These are phyloP conservation scores for Globisporangium acanthophoron DNA, from an alignment of 352 stramenopile genomes.

Conservation along the genomic window DNA sequence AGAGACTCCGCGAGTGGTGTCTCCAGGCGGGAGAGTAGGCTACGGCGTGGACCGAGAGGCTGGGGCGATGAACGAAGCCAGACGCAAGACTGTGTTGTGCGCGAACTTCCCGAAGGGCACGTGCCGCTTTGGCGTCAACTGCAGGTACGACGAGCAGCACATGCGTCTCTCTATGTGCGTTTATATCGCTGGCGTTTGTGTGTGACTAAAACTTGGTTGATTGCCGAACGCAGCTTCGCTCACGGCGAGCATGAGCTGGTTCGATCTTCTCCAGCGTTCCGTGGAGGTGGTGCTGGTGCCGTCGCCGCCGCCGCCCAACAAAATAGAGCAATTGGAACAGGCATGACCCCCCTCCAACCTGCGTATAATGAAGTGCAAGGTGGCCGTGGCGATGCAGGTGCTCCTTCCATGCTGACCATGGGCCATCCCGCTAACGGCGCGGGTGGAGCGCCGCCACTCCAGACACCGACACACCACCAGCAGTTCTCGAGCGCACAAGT, in stretches of 20 bases:
- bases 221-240: slow-evolving; percentile 47
- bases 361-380: slow-evolving; percentile 60
- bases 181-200: neutral
- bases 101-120: slow-evolving; percentile 61
- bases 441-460: neutral
- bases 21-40: slow-evolving; percentile 6
- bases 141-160: slow-evolving; percentile 45
- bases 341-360: slow-evolving; percentile 22
- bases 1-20: too few relatives aligned
- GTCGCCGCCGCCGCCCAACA: slow-evolving; percentile 12
- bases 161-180: neutral
- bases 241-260: slow-evolving; percentile 69
- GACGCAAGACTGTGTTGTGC: slow-evolving; percentile 76
- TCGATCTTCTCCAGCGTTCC: slow-evolving; percentile 11
- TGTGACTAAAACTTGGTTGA: slow-evolving; percentile 8
- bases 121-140: slow-evolving; percentile 83
- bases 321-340: slow-evolving; percentile 57
- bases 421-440: slow-evolving; percentile 1
- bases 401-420: slow-evolving; percentile 41
- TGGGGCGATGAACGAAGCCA: slow-evolving; percentile 16
- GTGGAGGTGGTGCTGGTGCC: neutral
- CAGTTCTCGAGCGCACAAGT: neutral
- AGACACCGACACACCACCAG: neutral
- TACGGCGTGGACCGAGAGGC: slow-evolving; percentile 25
- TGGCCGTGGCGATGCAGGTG: slow-evolving; percentile 34